Evolutionary conservation across 2,329 filamentous ascomycete genomes (phyloP), one percentile per base, ranked within the genome.

Genomic region (Pseudogymnoascus sp.): DNA sequence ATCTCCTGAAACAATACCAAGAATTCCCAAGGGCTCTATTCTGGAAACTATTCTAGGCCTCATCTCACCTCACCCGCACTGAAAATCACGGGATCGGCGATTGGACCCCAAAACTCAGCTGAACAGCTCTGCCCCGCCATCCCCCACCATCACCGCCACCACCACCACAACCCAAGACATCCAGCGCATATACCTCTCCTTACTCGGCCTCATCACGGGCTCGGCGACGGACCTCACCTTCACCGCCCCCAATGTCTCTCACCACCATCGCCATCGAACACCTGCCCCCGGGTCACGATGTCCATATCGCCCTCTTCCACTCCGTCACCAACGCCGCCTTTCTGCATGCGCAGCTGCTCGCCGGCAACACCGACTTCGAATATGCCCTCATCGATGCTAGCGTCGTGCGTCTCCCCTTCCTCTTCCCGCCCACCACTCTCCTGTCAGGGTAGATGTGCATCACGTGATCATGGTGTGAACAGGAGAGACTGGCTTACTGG

Each of bases 341-440:
- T 71, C 80, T 99, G 45, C 88, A 92, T 61, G 81, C 88, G 68
- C 93, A 97, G 77, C 84, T 99, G 4, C 80, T 97, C n/a, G 83
- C 85, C 5, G 89, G 90, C 61, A 96, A 97, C 72, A 72, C 84
- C 9, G 87, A 88, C 7, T 97, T 93, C 70, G 92, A 97, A 75
- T 97, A 97, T 79, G 92, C 93, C 35, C 89, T 99, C 68, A 83
- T 99, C 55, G 93, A 99, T 76, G 92, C 92, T 18, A 86, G 84
- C 52, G 84, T 90, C 74, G 88, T 93, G 80, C 65, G 55, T 64
- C 55, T n/a, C 25, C 7, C 16, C 37, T 61, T 18, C 61, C 14
- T 21, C 25, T 23, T 45, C 9, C 5, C 25, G 3, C 37, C 37
- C 35, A 23, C 31, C 59, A 43, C 58, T 33, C 37, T 33, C 37